phyloP scores from a whole-genome alignment of 352 stramenopile species.

The Poterioochromonas sp. region DNA sequence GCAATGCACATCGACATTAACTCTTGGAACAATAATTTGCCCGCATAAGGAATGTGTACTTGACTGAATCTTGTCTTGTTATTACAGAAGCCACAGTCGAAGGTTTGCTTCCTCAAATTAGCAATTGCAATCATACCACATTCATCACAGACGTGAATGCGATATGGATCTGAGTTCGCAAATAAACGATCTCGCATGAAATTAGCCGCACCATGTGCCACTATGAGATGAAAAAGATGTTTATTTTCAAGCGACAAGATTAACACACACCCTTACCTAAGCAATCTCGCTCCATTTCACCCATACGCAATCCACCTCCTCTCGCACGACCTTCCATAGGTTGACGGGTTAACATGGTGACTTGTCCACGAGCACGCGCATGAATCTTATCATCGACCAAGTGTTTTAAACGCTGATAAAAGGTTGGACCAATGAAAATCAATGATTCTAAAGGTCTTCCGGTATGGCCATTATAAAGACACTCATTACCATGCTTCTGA shows the following conservation, averaged over 20 bases:
- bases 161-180: conserved; percentile 96
- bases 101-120: conserved; percentile 97
- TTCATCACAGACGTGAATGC: conserved; percentile 95
- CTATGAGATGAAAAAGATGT: no score
- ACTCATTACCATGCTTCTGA: conserved; percentile 97
- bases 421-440: conserved; percentile 98
- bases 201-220: conserved; percentile 96
- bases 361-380: conserved; percentile 66
- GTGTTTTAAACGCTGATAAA: conserved; percentile 99
- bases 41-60: conserved; percentile 98
- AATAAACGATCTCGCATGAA: conserved; percentile 99
- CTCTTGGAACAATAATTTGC: conserved; percentile 99
- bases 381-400: conserved; percentile 99
- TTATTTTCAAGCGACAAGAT: no score
- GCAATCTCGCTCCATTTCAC: conserved; percentile 99
- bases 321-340: conserved; percentile 94
- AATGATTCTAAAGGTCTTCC: conserved; percentile 83
- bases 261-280: no score
- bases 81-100: conserved; percentile 90
- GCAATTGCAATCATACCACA: conserved; percentile 98
- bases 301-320: conserved; percentile 97
- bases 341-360: conserved; percentile 94
- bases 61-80: conserved; percentile 77
- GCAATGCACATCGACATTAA: conserved; percentile 99
- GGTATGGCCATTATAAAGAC: conserved; percentile 99